Evolutionary conservation across 108 stramenopile genomes (phyloP), one percentile per base, ranked within the genome.

Genomic region (Nannochloropsis gaditana): DNA sequence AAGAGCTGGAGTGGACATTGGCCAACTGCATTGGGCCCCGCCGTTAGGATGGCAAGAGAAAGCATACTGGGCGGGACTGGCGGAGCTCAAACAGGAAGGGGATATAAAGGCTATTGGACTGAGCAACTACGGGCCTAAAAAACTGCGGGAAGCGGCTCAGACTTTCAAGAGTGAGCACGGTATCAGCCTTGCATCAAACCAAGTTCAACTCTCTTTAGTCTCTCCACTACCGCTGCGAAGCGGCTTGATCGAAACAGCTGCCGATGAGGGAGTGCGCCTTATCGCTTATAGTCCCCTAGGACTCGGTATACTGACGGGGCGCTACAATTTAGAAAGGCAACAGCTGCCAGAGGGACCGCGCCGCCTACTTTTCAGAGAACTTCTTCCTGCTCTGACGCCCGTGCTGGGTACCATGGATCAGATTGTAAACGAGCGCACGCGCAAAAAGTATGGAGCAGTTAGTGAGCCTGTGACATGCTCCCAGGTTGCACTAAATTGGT

Each of bases 161-260:
- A 73, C 59, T 3, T 73, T 73, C 6, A 73, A n/a, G 59, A 2
- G n/a, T 15, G 79, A n/a, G 11, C 19, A 42, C 31, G 90, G 89
- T 31, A 80, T 79, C 6, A 42, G 79, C 1, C 84, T 90, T 19
- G 87, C 89, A 43, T 85, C 87, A 44, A 90, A 90, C 42, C 90
- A 90, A 86, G 90, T 90, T 5, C 90, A 90, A 84, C 90, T 90
- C 42, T 90, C 90, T 19, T 83, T 90, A 9, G 45, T 90, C 80
- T 87, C 86, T 11, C 45, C 89, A 6, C 82, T 84, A 5, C 90
- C 90, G 8, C 85, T 90, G 50, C 85, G 82, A 21, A 89, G 45
- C 50, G 90, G 90, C 21, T 84, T 90, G 5, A 44, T 87, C 5
- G 86, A 89, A 15, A 73, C 84, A 15, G 88, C 89, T 31, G 44